Conservation (phyloP, 768 basidiomycete species). For the Xerocomellus amylosporus region DNA sequence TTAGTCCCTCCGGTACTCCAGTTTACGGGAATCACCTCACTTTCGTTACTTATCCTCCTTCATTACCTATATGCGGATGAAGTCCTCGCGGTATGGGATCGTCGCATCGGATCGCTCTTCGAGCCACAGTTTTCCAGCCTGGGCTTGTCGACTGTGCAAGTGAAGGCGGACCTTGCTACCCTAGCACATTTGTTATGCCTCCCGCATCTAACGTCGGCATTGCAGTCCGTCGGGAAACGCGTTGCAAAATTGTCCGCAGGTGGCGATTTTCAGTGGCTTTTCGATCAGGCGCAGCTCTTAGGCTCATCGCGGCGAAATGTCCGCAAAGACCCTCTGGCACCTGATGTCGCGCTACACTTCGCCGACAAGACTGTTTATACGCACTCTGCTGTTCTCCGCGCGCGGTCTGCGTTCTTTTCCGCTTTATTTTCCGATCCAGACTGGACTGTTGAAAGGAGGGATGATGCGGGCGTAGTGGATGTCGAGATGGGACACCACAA, state of each 20-base stretch:
- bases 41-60: conserved; percentile 72
- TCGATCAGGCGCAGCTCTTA: conserved; percentile 29
- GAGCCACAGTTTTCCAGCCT: conserved; percentile 38
- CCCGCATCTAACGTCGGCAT: conserved; percentile 46
- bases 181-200: conserved; percentile 63
- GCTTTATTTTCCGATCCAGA: conserved; percentile 78
- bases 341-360: conserved; percentile 73
- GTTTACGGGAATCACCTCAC: conserved; percentile 56
- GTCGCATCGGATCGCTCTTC: conserved; percentile 51
- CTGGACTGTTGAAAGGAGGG: conserved; percentile 72
- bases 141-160: conserved; percentile 41
- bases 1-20: conserved; percentile 11
- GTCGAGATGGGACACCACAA: conserved; percentile 70
- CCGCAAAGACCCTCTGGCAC: conserved; percentile 34
- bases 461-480: conserved; percentile 48
- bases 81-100: conserved; percentile 81
- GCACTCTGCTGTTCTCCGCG: conserved; percentile 76
- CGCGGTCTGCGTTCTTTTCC: conserved; percentile 80
- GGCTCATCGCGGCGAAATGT: conserved; percentile 4
- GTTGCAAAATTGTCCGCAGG: conserved; percentile 47
- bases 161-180: conserved; percentile 61
- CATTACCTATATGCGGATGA: conserved; percentile 89
- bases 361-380: conserved; percentile 61
- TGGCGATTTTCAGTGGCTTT: conserved; percentile 50
- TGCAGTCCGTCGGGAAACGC: conserved; percentile 63